These are phyloP conservation scores for Podila clonocystis DNA, from an alignment of 192 early-diverging fungal species.

Conservation along the genomic window DNA sequence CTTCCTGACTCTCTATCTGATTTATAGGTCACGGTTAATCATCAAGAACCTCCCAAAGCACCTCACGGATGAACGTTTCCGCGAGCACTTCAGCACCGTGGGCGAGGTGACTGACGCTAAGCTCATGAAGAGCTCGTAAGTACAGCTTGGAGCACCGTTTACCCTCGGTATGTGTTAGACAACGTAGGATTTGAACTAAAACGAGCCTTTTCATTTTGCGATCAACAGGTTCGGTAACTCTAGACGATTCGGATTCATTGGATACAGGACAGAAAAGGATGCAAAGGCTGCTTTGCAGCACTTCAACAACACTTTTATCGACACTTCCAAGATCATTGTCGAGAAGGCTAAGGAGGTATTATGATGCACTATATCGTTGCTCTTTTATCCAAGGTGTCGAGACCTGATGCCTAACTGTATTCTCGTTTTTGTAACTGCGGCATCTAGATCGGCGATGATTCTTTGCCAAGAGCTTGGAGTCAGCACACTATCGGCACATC, in stretches of 20 bases:
- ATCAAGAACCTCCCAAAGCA: slow-evolving; percentile 98
- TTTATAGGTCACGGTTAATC: slow-evolving; percentile 75
- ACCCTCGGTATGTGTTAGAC: not conserved
- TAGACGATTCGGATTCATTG: slow-evolving; percentile 93
- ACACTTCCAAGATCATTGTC: slow-evolving; percentile 89
- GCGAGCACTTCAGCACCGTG: slow-evolving; percentile 84
- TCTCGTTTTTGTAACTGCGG: not conserved
- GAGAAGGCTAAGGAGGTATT: slow-evolving; percentile 86
- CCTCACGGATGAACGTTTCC: slow-evolving; percentile 83
- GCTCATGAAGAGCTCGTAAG: slow-evolving; percentile 83
- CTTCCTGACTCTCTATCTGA: not conserved
- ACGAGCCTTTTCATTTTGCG: not conserved
- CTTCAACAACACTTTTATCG: slow-evolving; percentile 93
- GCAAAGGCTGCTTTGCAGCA: slow-evolving; percentile 82
- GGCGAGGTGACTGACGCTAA: slow-evolving; percentile 94
- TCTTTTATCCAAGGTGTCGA: no score
- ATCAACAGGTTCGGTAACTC: slow-evolving; percentile 74
- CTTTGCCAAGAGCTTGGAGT: slow-evolving; percentile 91
- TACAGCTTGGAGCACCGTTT: slow-evolving; percentile 1
- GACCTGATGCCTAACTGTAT: no score
- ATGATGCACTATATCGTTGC: not conserved
- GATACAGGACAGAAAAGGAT: slow-evolving; percentile 88
- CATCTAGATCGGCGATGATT: slow-evolving; percentile 77
- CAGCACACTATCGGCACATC: slow-evolving; percentile 87
- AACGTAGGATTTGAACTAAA: not conserved